These are phyloP conservation scores for Trypanosoma scelopori DNA, from an alignment of 208 protist genomes.

Conservation along the genomic window DNA sequence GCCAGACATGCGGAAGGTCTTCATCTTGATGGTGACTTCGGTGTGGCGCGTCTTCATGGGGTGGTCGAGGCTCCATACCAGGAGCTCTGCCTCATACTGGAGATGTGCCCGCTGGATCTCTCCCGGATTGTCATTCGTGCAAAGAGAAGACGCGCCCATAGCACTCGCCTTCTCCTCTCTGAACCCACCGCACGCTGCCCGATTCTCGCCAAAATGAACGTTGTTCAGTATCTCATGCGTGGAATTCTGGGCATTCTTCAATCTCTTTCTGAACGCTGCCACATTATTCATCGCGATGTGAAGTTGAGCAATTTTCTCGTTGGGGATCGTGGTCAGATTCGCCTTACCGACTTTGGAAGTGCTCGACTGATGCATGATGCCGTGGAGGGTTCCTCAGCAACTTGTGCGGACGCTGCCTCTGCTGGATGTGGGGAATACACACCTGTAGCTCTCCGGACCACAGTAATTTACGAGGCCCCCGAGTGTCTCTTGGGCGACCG, in stretches of 20 bases:
- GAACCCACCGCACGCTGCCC: conserved; percentile 21
- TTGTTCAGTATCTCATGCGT: conserved; percentile 76
- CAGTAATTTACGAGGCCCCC: conserved; percentile 83
- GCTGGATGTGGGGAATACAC: conserved; percentile 39
- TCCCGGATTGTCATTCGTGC: conserved; percentile 37
- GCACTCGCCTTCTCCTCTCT: not conserved
- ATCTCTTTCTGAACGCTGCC: conserved; percentile 74
- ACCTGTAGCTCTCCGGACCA: conserved; percentile 73
- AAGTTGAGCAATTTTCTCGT: conserved; percentile 90
- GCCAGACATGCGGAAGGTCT: not conserved
- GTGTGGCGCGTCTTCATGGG: conserved; percentile 46
- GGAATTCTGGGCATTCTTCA: conserved; percentile 60
- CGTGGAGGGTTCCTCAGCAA: conserved; percentile 1
- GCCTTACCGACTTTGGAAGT: conserved; percentile 88
- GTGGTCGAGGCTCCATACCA: conserved; percentile 77
- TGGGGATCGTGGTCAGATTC: conserved; percentile 52
- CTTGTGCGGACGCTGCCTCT: not conserved
- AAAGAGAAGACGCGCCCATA: not conserved
- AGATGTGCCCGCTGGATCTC: conserved; percentile 65
- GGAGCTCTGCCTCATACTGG: conserved; percentile 83
- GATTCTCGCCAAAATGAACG: conserved; percentile 33
- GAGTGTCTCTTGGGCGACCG: conserved; percentile 75
- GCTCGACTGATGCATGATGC: conserved; percentile 51
- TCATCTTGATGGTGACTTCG: conserved; percentile 7
- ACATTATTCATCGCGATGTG: conserved; percentile 85